phyloP scores from a whole-genome alignment of 169 alveolate species.

The Neospora caninum region DNA sequence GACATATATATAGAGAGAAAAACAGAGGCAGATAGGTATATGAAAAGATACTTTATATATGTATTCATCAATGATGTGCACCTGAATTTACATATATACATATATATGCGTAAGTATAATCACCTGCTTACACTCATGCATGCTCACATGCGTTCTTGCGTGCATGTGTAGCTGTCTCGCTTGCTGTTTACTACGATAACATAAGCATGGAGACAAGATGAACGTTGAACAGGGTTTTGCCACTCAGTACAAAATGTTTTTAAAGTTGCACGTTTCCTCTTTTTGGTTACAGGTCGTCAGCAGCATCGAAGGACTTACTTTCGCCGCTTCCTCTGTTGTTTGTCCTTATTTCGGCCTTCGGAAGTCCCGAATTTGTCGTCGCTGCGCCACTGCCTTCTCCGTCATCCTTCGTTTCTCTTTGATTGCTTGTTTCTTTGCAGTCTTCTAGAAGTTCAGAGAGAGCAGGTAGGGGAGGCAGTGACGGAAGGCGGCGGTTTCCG shows the following conservation, averaged over 20 bases:
- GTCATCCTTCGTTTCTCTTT: not conserved
- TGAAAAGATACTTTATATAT: not conserved
- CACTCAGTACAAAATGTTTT: too few species aligned
- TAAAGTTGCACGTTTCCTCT: too few species aligned
- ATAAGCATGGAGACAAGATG: too few species aligned
- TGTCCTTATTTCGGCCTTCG: too few species aligned
- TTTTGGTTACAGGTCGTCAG: too few species aligned
- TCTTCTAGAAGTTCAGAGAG: slow-evolving; percentile 3
- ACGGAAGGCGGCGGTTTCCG: not conserved
- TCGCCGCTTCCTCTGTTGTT: not conserved
- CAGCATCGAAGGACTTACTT: not conserved
- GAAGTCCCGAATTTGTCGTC: too few species aligned
- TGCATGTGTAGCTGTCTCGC: not conserved
- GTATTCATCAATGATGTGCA: not conserved
- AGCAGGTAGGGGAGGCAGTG: not conserved
- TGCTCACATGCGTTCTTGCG: not conserved
- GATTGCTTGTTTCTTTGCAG: not conserved
- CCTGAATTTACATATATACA: not conserved
- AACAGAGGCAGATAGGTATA: not conserved
- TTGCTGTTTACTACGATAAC: too few species aligned
- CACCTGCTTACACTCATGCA: not conserved
- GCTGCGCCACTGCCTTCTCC: not conserved
- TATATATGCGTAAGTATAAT: not conserved
- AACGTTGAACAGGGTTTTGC: too few species aligned
- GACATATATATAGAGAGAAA: not conserved